Evolutionary conservation across 202 grass and related monocot genomes (phyloP), one percentile per base, ranked within the genome.

Genomic region (Zoysia matrella): DNA sequence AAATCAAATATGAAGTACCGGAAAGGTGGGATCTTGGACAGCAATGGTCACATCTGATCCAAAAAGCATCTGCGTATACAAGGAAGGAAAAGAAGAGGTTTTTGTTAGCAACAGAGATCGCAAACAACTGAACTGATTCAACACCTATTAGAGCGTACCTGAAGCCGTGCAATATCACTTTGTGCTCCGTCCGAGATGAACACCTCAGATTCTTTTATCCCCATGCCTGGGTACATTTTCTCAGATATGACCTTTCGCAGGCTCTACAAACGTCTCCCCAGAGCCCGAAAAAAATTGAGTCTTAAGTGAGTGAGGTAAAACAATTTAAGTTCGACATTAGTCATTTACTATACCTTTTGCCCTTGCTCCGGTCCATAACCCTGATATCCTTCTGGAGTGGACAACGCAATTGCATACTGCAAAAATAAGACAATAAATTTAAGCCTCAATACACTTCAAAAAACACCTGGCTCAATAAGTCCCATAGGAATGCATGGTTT

Each of bases 1-100:
- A 12, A 30, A 22, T n/a, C 2, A 6, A 62, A 9, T 46, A 14
- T 41, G 65, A n/a, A 61, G 61, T 89, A 97, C 94, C 90, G 96
- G 96, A 68, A 99, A 99, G 12, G 96, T 99, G n/a, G 96, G 96
- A 45, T 95, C 96, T 82, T 99, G 96, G 55, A 99, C 92, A 5
- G 96, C 90, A 13, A 99, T 92, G 60, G 85, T 99, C 67, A 90
- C 77, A 43, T 86, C 80, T 39, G 85, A 91, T 66, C 92, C 96
- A 67, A 99, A 88, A 72, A 99, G 44, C 77, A 80, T 88, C 96
- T 98, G 86, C 53, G 65, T 11, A 10, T 40, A 12, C 62, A 67
- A 3, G 44, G 6, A 64, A 5, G 58, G 47, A 11, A 73, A 49
- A 58, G 48, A 53, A 57, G 41, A 66, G 30, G 39, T 58, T 71